Conservation (phyloP, 306 rosid genomes). For the Pueraria montana region DNA sequence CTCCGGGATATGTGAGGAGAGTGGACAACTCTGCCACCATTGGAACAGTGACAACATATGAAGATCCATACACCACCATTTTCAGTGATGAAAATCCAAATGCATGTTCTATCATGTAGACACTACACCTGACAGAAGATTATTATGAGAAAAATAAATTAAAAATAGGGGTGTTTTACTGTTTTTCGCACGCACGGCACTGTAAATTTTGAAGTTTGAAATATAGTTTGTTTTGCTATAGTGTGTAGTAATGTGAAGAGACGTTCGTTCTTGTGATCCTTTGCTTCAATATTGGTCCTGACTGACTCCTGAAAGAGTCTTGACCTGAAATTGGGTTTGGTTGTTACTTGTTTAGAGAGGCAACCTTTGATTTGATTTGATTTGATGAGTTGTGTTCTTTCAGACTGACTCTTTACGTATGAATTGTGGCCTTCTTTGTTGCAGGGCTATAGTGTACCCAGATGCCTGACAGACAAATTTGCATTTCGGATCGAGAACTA, state of each 20-base stretch:
- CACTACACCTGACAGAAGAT: not conserved
- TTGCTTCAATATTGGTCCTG: not conserved
- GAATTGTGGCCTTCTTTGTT: not conserved
- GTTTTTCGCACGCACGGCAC: constrained; percentile 2
- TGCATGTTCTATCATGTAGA: constrained; percentile 85
- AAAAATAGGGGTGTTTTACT: not conserved
- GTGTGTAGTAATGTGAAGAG: constrained; percentile 24
- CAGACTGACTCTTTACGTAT: not conserved
- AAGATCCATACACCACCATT: constrained; percentile 72
- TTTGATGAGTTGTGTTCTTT: constrained; percentile 1
- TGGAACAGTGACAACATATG: constrained; percentile 63
- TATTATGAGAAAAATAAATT: not conserved
- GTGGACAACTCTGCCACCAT: constrained; percentile 58
- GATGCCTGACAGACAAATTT: not conserved
- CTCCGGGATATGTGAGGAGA: constrained; percentile 88
- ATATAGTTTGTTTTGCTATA: constrained; percentile 1
- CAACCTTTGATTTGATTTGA: constrained; percentile 14
- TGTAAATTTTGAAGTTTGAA: constrained; percentile 45
- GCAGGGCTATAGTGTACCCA: not conserved
- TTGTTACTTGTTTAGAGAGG: constrained; percentile 22
- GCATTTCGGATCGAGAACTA: not conserved
- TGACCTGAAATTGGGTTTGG: constrained; percentile 18
- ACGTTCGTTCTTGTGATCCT: constrained; percentile 5
- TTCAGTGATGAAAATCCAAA: constrained; percentile 98
- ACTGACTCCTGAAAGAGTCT: not conserved